Conservation (phyloP, 768 basidiomycete genomes). For the Mycena haematopus region DNA sequence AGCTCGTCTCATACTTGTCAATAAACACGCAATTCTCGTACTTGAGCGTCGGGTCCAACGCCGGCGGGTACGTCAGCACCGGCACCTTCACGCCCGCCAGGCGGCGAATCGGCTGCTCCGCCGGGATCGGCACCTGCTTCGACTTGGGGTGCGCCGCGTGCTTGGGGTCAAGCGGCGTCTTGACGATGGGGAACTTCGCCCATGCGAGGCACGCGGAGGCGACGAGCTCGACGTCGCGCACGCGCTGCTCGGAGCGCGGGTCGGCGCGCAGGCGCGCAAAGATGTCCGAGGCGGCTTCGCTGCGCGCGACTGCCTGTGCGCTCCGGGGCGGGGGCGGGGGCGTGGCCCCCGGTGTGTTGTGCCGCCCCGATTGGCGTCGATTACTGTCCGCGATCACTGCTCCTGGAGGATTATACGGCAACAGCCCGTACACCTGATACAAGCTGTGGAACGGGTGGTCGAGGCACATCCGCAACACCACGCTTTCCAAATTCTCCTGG, state of each 20-base stretch:
- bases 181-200: conserved; percentile 67
- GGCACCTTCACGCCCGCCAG: conserved; percentile 74
- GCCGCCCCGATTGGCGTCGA: conserved; percentile 56
- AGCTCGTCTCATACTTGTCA: conserved; percentile 61
- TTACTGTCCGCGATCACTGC: conserved; percentile 12
- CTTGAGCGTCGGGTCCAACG: conserved; percentile 69
- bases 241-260: conserved; percentile 41
- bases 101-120: conserved; percentile 49
- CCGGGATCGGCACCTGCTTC: conserved; percentile 50
- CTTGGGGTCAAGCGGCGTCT: conserved; percentile 22
- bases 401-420: conserved; percentile 35
- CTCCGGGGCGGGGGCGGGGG: neutral
- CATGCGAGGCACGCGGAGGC: conserved; percentile 75
- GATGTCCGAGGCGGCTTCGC: conserved; percentile 67
- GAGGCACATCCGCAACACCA: conserved; percentile 77
- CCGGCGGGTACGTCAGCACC: conserved; percentile 74
- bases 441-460: conserved; percentile 96
- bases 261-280: conserved; percentile 59
- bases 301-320: conserved; percentile 51
- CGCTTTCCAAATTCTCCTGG: conserved; percentile 65
- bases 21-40: conserved; percentile 84
- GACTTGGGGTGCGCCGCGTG: conserved; percentile 29
- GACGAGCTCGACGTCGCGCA: conserved; percentile 61
- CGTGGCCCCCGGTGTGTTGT: conserved; percentile 36
- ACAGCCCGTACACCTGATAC: conserved; percentile 86